A percentile compares a stretch with the other conserved stretches of the same genome.
phyloP scores from a whole-genome alignment of 306 rosid genomes.

The Amphicarpaea edgeworthii region DNA sequence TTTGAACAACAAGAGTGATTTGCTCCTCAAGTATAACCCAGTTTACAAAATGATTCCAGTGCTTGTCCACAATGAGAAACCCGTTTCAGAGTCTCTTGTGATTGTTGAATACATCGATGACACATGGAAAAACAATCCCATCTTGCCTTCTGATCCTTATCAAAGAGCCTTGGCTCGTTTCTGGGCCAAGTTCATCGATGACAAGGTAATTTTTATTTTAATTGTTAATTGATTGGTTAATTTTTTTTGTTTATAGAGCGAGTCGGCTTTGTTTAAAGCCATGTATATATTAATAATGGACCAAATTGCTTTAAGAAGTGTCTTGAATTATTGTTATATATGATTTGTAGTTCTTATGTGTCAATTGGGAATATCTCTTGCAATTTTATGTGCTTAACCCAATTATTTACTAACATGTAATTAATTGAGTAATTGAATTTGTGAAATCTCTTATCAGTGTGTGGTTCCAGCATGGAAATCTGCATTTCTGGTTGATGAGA shows the following conservation, averaged over 20 bases:
- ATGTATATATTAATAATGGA: too few relatives aligned
- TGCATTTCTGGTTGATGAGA: background rate
- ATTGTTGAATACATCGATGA: constrained; percentile 65
- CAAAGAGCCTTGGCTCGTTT: constrained; percentile 63
- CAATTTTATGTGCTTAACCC: too few relatives aligned
- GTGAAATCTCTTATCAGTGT: constrained; percentile 44
- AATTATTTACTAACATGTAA: background rate
- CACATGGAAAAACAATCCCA: constrained; percentile 52
- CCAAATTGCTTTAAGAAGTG: background rate
- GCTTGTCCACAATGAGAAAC: constrained; percentile 58
- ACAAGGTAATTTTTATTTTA: too few relatives aligned
- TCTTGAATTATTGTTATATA: background rate
- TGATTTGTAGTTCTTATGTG: background rate
- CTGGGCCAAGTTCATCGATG: constrained; percentile 70
- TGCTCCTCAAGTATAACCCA: constrained; percentile 62
- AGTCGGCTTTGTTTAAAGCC: background rate
- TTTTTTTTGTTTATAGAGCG: too few relatives aligned
- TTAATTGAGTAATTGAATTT: background rate
- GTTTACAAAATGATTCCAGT: constrained; percentile 62
- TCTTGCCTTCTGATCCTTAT: constrained; percentile 57
- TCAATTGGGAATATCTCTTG: background rate
- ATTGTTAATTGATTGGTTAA: too few relatives aligned
- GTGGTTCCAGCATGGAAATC: constrained; percentile 36
- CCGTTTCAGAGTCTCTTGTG: constrained; percentile 63
- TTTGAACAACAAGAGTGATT: constrained; percentile 44